Evolutionary conservation across 2,329 filamentous ascomycete genomes (phyloP).

Genomic region (Aspergillus brasiliensis): DNA sequence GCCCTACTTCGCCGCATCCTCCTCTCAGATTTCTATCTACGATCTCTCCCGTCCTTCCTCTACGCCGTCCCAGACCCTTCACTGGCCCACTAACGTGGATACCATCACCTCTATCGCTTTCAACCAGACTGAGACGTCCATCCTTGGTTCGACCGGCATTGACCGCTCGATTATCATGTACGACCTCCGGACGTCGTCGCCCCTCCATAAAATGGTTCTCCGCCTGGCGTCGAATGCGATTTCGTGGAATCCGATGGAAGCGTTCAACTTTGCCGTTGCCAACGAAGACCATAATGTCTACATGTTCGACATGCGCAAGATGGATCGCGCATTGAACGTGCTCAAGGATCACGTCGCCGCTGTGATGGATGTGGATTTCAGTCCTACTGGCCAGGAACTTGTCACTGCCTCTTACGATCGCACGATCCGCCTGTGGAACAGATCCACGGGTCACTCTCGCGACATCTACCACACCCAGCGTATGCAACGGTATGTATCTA

Average conservation of each 20-base stretch:
- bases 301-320: conserved; percentile 92
- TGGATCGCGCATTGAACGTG: conserved; percentile 84
- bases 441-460: conserved; percentile 77
- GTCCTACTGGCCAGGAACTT: conserved; percentile 89
- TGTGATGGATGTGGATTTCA: conserved; percentile 96
- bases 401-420: conserved; percentile 88
- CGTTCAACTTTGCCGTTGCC: conserved; percentile 90
- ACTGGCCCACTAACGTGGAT: conserved; percentile 85
- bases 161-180: conserved; percentile 89
- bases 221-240: conserved; percentile 81
- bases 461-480: conserved; percentile 97
- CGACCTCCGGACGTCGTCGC: conserved; percentile 83
- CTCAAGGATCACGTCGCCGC: conserved; percentile 87
- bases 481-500: conserved; percentile 69
- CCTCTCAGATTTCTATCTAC: conserved; percentile 80
- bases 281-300: conserved; percentile 94
- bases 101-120: conserved; percentile 88
- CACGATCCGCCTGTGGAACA: conserved; percentile 82
- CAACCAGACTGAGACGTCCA: conserved; percentile 91
- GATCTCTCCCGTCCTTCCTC: conserved; percentile 77
- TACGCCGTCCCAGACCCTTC: conserved; percentile 76
- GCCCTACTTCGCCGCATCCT: conserved; percentile 76
- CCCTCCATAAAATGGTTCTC: conserved; percentile 78
- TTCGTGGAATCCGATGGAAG: conserved; percentile 95
- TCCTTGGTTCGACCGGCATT: conserved; percentile 80